phyloP scores from a whole-genome alignment of 345 rosid species.

The Diplotaxis tenuifolia region DNA sequence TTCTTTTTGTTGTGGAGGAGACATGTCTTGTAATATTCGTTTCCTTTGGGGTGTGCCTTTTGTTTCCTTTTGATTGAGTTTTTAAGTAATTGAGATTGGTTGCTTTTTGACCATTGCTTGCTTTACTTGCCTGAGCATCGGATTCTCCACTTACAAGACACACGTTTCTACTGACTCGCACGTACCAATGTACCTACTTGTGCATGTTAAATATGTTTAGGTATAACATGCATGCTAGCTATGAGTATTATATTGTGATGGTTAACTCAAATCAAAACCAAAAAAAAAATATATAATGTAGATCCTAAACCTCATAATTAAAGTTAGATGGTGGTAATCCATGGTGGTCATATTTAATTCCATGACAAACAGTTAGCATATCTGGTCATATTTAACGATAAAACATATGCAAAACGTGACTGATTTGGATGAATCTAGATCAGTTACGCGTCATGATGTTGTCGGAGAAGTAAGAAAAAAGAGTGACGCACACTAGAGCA shows the following conservation, averaged over 20 bases:
- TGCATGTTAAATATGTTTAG: not conserved
- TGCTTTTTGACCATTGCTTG: slow-evolving; percentile 31
- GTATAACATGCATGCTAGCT: not conserved
- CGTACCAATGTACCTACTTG: not conserved
- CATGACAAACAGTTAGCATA: not conserved
- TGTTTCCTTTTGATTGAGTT: slow-evolving; percentile 1
- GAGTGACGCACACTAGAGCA: not conserved
- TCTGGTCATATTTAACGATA: not conserved
- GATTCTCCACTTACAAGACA: slow-evolving; percentile 32
- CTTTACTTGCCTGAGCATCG: slow-evolving; percentile 30
- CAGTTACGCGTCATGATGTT: not conserved
- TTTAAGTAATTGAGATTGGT: not conserved
- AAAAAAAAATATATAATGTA: not conserved
- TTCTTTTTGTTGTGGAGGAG: slow-evolving; percentile 11
- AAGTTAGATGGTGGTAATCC: not conserved
- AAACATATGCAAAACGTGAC: slow-evolving; percentile 9
- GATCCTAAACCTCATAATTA: not conserved
- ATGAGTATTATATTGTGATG: not conserved
- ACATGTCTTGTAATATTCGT: slow-evolving; percentile 35
- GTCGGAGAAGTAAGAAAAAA: not conserved
- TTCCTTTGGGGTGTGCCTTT: slow-evolving; percentile 31
- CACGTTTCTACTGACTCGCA: slow-evolving; percentile 4
- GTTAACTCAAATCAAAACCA: not conserved
- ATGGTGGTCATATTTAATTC: not conserved
- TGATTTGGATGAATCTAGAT: slow-evolving; percentile 5